Evolutionary conservation across 1,139 yeast genomes (phyloP).

Genomic region (Suzukiozyma palmioleophila): DNA sequence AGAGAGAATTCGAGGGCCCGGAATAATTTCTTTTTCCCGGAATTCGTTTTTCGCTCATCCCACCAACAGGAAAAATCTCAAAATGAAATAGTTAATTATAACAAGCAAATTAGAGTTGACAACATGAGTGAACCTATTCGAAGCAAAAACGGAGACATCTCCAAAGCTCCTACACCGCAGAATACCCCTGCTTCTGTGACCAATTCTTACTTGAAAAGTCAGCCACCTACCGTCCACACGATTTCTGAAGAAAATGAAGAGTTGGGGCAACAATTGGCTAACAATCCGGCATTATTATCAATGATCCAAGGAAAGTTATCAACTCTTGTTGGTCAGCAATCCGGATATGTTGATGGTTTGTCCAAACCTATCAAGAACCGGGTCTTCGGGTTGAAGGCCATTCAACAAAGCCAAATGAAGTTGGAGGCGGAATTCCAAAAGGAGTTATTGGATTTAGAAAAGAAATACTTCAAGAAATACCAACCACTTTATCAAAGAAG

Average conservation of each 20-base stretch:
- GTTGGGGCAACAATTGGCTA: slow-evolving; percentile 48
- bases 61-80: no score
- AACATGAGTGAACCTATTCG: slow-evolving; percentile 67
- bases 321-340: slow-evolving; percentile 75
- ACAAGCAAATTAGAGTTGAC: no score
- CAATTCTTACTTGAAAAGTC: slow-evolving; percentile 66
- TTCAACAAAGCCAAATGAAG: slow-evolving; percentile 76
- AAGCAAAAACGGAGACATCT: slow-evolving; percentile 67
- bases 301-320: slow-evolving; percentile 92
- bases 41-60: no score
- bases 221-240: slow-evolving; percentile 73
- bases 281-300: slow-evolving; percentile 73
- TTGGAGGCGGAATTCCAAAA: slow-evolving; percentile 89
- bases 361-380: slow-evolving; percentile 75
- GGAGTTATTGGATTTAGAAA: slow-evolving; percentile 83
- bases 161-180: slow-evolving; percentile 98
- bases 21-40: no score
- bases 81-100: no score
- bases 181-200: slow-evolving; percentile 94
- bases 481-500: slow-evolving; percentile 77
- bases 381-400: slow-evolving; percentile 77
- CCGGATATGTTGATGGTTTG: slow-evolving; percentile 78
- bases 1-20: no score
- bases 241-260: slow-evolving; percentile 63
- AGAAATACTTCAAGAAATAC: slow-evolving; percentile 69